Evolutionary conservation across 176 grass and related monocot species (phyloP).

Genomic region (barley (Hordeum vulgare)): MorexV3_pseudomolecules_assembly NC_058521.1:438745656-438746155

Average conservation of each 20-base stretch:
- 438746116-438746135: too few relatives aligned
- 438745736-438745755: too few relatives aligned
- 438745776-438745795: not conserved
- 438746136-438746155: too few relatives aligned
- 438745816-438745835: constrained; percentile 9
- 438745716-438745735: too few relatives aligned
- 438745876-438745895: constrained; percentile 22
- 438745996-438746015: not conserved
- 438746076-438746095: too few relatives aligned
- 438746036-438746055: too few relatives aligned
- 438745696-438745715: too few relatives aligned
- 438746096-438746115: too few relatives aligned
- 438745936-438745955: constrained; percentile 27
- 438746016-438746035: too few relatives aligned
- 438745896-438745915: constrained; percentile 18
- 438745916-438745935: constrained; percentile 34
- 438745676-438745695: not conserved
- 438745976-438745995: constrained; percentile 1
- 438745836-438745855: constrained; percentile 1
- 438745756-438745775: not conserved
- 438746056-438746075: too few relatives aligned
- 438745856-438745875: constrained; percentile 34
- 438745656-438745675: not conserved
- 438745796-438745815: not conserved
- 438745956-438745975: constrained; percentile 8